These are phyloP conservation scores for Fusarium bactridioides DNA, from an alignment of 2,329 filamentous ascomycete species.

Conservation along the genomic window DNA sequence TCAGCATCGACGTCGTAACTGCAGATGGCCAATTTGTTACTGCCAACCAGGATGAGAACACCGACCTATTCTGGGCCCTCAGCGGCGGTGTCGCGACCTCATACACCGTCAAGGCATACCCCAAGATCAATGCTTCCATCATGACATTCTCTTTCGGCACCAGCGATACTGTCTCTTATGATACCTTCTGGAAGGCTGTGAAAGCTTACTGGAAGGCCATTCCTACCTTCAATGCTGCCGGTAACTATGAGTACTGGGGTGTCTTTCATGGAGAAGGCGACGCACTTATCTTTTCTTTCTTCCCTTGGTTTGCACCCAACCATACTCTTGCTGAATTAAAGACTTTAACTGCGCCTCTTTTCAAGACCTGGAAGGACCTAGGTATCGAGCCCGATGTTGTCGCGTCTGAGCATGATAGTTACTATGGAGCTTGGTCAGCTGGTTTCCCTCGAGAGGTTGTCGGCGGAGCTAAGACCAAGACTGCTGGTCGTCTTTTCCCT, in stretches of 20 bases:
- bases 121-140: constrained; percentile 37
- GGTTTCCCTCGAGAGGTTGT: constrained; percentile 31
- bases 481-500: constrained; percentile 36
- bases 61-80: constrained; percentile 49
- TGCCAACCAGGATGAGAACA: constrained; percentile 17
- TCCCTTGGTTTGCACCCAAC: constrained; percentile 36
- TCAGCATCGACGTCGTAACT: constrained; percentile 31
- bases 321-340: constrained; percentile 27
- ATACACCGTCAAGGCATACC: constrained; percentile 51
- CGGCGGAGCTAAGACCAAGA: constrained; percentile 21
- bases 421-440: constrained; percentile 31
- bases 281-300: constrained; percentile 25
- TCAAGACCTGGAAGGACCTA: constrained; percentile 12
- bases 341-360: constrained; percentile 13
- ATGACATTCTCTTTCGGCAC: constrained; percentile 36
- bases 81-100: constrained; percentile 46
- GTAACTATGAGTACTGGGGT: constrained; percentile 37
- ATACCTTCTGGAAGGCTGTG: constrained; percentile 32
- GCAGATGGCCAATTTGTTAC: constrained; percentile 32
- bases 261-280: constrained; percentile 18
- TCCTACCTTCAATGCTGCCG: constrained; percentile 28
- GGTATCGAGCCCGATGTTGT: constrained; percentile 17
- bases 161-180: constrained; percentile 14
- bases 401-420: constrained; percentile 31
- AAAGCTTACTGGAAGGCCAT: constrained; percentile 22